A percentile compares a stretch with the other conserved stretches of the same genome.
Conservation (phyloP, 2,329 filamentous ascomycete genomes). For the Phialophora macrospora region DNA sequence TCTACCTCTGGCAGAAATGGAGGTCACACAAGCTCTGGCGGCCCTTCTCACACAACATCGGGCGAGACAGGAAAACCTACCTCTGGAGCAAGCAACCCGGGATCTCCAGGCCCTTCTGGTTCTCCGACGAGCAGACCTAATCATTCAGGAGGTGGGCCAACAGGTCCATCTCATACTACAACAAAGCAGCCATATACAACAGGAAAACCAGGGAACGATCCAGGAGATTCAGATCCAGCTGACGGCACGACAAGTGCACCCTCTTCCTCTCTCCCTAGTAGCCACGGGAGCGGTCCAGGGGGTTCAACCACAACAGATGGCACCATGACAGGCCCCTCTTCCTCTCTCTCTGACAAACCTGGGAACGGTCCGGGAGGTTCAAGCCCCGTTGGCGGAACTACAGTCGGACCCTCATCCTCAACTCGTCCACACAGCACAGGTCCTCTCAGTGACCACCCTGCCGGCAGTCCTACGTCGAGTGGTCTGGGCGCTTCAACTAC, state of each 20-base stretch:
- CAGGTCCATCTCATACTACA: not conserved
- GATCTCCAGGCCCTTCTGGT: not conserved
- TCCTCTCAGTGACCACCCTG: not conserved
- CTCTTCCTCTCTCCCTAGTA: not conserved
- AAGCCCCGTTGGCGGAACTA: not conserved
- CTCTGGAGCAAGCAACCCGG: not conserved
- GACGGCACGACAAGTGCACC: not conserved
- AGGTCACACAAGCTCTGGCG: not conserved
- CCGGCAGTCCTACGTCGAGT: not conserved
- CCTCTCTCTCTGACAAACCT: not conserved
- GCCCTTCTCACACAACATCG: constrained; percentile 2
- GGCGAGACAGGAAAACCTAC: not conserved
- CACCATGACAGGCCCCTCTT: not conserved
- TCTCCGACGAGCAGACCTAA: not conserved
- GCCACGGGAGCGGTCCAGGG: not conserved
- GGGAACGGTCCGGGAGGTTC: not conserved
- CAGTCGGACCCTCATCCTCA: not conserved
- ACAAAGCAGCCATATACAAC: constrained; percentile 7
- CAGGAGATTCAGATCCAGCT: not conserved
- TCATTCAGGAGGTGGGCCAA: constrained; percentile 4
- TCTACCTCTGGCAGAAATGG: constrained; percentile 1
- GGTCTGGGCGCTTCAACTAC: not conserved
- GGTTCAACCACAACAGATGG: not conserved
- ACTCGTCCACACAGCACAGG: not conserved
- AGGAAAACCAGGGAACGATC: constrained; percentile 2